phyloP scores from a whole-genome alignment of 257 asterid species.

The Solanum arcanum region DNA sequence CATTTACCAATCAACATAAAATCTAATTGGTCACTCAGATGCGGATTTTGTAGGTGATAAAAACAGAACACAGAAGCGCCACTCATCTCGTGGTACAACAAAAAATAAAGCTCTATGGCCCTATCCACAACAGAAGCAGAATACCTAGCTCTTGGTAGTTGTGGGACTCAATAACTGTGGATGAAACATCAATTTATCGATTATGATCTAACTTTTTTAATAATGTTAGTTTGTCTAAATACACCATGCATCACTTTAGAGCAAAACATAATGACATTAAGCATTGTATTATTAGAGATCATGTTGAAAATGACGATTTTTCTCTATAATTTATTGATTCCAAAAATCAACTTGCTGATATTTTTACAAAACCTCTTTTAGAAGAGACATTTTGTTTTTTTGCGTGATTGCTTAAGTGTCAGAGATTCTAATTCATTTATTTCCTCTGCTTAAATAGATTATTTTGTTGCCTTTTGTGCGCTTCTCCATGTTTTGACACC shows the following conservation, averaged over 20 bases:
- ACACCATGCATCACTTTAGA: neutral
- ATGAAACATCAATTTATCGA: neutral
- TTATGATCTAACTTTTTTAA: neutral
- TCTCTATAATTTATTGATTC: neutral
- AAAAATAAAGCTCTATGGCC: neutral
- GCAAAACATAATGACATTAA: neutral
- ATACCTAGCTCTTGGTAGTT: neutral
- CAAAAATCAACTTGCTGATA: neutral
- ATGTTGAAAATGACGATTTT: neutral
- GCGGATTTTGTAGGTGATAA: neutral
- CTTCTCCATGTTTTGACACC: neutral
- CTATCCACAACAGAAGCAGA: neutral
- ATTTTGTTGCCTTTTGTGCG: neutral
- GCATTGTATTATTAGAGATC: neutral
- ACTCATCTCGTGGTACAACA: neutral
- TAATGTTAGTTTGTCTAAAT: neutral
- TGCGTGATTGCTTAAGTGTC: neutral
- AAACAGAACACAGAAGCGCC: neutral
- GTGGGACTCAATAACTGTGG: neutral
- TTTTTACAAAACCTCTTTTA: neutral
- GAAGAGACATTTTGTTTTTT: neutral
- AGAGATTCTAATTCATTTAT: neutral
- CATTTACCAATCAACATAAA: neutral
- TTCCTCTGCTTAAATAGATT: neutral
- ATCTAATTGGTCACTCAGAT: neutral